A percentile compares a stretch with the other conserved stretches of the same genome.
Conservation (phyloP, 768 basidiomycete genomes). For the Ramaria sp. region DNA sequence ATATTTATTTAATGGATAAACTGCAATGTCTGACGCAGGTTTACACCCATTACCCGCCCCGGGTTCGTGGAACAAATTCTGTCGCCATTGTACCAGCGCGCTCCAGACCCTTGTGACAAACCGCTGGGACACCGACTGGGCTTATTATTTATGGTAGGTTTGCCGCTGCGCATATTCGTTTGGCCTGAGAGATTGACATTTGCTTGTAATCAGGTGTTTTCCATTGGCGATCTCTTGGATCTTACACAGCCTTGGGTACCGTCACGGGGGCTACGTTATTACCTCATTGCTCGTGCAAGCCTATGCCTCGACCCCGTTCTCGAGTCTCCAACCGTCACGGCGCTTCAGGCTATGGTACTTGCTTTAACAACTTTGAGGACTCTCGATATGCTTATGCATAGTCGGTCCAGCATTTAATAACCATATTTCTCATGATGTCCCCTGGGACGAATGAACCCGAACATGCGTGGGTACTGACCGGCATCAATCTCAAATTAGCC, state of each 20-base stretch:
- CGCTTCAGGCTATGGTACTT: constrained; percentile 7
- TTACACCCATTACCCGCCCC: constrained; percentile 4
- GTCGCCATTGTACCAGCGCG: constrained; percentile 5
- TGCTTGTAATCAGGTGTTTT: background rate
- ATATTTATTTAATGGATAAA: background rate
- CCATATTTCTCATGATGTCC: background rate
- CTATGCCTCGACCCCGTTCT: constrained; percentile 3
- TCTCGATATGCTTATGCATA: background rate
- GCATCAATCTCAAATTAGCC: constrained; percentile 4
- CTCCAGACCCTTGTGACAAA: background rate
- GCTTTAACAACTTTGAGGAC: background rate
- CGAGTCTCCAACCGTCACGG: constrained; percentile 2
- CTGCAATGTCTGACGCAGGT: background rate
- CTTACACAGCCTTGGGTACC: constrained; percentile 1
- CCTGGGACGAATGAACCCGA: background rate
- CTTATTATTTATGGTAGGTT: constrained; percentile 5
- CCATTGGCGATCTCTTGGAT: constrained; percentile 6
- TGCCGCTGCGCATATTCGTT: no score
- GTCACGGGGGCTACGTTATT: background rate
- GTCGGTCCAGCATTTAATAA: constrained; percentile 2
- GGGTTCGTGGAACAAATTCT: constrained; percentile 3
- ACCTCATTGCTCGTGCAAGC: no score
- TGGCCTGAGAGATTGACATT: no score
- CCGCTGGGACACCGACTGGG: constrained; percentile 3
- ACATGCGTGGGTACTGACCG: constrained; percentile 5